Evolutionary conservation across 2,329 filamentous ascomycete species (phyloP).

Genomic region (Capronia americana): DNA sequence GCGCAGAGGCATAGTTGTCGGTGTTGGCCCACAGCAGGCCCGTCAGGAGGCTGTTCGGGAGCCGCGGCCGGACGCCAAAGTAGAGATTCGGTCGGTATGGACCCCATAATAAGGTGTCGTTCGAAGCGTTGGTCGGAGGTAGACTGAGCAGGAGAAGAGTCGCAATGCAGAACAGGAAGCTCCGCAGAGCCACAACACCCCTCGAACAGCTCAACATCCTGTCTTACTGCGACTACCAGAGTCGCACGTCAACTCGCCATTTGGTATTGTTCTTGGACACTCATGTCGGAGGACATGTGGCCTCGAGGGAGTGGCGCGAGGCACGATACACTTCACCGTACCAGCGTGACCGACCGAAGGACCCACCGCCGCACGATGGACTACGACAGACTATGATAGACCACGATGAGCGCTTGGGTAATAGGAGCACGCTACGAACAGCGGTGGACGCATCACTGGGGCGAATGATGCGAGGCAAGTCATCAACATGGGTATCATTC

Average conservation of each 20-base stretch:
- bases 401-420: neutral
- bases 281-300: constrained; percentile 19
- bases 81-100: constrained; percentile 94
- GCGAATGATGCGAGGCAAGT: neutral
- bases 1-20: constrained; percentile 66
- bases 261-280: neutral
- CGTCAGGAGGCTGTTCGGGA: constrained; percentile 79
- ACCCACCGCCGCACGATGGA: neutral
- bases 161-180: constrained; percentile 1
- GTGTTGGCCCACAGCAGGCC: constrained; percentile 89
- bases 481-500: constrained; percentile 15
- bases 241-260: constrained; percentile 17
- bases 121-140: constrained; percentile 48
- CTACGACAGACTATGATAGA: neutral
- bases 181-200: constrained; percentile 7
- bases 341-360: neutral
- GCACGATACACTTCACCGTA: neutral
- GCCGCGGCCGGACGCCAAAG: constrained; percentile 83
- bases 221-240: constrained; percentile 20
- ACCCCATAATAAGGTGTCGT: constrained; percentile 92
- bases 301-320: neutral
- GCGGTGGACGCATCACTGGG: neutral
- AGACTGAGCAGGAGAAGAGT: constrained; percentile 24
- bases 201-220: constrained; percentile 29
- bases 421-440: neutral